Evolutionary conservation across 495 filamentous ascomycete species (phyloP).

Genomic region (Penicillium malachiteum): DNA sequence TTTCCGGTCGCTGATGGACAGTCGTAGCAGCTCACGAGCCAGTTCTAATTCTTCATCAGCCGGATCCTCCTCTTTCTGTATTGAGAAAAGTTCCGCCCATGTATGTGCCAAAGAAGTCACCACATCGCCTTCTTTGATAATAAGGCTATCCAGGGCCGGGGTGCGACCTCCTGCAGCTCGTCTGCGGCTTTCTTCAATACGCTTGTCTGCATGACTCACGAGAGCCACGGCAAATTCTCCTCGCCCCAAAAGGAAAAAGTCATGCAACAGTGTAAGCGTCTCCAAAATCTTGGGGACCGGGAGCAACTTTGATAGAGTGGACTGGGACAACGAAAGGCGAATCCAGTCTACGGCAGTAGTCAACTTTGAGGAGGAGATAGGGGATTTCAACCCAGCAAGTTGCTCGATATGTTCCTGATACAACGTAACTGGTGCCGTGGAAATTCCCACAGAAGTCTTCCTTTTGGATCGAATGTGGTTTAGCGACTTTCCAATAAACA

Average conservation of each 20-base stretch:
- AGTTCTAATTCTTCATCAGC: slow-evolving; percentile 75
- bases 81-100: slow-evolving; percentile 71
- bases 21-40: slow-evolving; percentile 69
- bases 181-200: slow-evolving; percentile 53
- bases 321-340: slow-evolving; percentile 75
- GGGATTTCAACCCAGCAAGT: slow-evolving; percentile 68
- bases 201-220: slow-evolving; percentile 78
- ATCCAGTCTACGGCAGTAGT: slow-evolving; percentile 72
- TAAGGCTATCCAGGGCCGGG: slow-evolving; percentile 48
- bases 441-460: slow-evolving; percentile 30
- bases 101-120: slow-evolving; percentile 68
- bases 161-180: slow-evolving; percentile 28
- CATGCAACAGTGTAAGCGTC: slow-evolving; percentile 70
- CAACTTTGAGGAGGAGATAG: slow-evolving; percentile 68
- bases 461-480: slow-evolving; percentile 68
- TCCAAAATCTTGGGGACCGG: slow-evolving; percentile 74
- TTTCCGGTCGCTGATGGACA: slow-evolving; percentile 54
- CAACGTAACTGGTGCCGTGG: slow-evolving; percentile 57
- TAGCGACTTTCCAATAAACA: slow-evolving; percentile 88
- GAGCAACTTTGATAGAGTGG: slow-evolving; percentile 74
- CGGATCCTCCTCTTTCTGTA: slow-evolving; percentile 71
- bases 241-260: slow-evolving; percentile 82
- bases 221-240: slow-evolving; percentile 90
- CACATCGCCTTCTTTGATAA: slow-evolving; percentile 86
- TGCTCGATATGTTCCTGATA: slow-evolving; percentile 70